Evolutionary conservation across 345 rosid genomes (phyloP), one percentile per base, ranked within the genome.

Genomic region (Moricandia arvensis): DNA sequence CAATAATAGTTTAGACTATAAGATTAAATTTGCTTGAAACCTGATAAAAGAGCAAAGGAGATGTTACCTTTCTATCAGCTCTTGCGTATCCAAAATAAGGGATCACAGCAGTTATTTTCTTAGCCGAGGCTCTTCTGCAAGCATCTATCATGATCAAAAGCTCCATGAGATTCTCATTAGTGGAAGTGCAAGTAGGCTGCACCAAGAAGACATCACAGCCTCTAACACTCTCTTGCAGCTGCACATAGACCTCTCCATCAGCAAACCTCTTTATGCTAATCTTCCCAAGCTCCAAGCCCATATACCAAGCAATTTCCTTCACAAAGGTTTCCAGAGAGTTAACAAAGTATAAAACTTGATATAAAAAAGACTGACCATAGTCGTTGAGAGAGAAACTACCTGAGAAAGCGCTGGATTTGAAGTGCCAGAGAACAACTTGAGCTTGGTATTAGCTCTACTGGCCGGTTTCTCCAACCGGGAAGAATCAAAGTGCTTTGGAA

Each of bases 11-110:
- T 53, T 10, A 55, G 7, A 51, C 1, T n/a, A 45, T 10, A 11
- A 47, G 6, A 8, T 55, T 10, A 24, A 55, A 55, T 21, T 55
- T 1, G 13, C 30, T 54, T 24, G 31, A 11, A 43, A 57, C 45
- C 49, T 38, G 57, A 26, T 8, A 15, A 74, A 21, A 38, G 53
- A 61, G 12, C 2, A 21, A 31, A 12, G 4, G n/a, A n/a, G n/a
- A n/a, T 15, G 58, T 68, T 59, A 80, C 98, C 98, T 95, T 95
- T 70, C 99, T 86, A 79, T 95, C 99, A 81, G 99, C 98, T 81
- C 99, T 84, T n/a, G 99, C 99, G 73, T 95, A 95, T 15, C 98
- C 98, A 81, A 95, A 95, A 83, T 95, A 94, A 0, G 98, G 98
- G 83, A 95, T 90, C 41, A 95, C 98, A 8, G 90, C 97, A 8